Percentiles rank a stretch among this genome's conserved stretches.
Conservation (phyloP, 2,329 filamentous ascomycete species). For the Aspergillus sp. region DNA sequence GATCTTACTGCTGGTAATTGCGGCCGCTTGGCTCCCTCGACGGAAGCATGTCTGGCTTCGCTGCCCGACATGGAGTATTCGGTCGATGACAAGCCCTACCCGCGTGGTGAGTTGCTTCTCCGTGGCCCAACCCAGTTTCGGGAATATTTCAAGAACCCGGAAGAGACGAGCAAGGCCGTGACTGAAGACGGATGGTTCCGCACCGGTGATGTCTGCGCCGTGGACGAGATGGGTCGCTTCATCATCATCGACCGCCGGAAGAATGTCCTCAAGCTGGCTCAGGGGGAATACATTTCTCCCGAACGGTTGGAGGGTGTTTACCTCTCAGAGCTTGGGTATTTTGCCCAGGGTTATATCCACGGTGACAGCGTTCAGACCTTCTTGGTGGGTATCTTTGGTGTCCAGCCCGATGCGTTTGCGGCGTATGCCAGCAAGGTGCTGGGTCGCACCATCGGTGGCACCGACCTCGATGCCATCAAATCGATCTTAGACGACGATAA, state of each 20-base stretch:
- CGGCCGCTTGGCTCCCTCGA: conserved; percentile 60
- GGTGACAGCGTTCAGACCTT: conserved; percentile 76
- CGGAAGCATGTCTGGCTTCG: conserved; percentile 75
- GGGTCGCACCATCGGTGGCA: conserved; percentile 56
- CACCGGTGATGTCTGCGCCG: conserved; percentile 81
- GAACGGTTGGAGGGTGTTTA: conserved; percentile 96
- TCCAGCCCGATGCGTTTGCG: conserved; percentile 79
- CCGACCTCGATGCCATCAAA: conserved; percentile 61
- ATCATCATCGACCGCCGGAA: conserved; percentile 94
- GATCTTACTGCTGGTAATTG: conserved; percentile 78
- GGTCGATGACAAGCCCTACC: conserved; percentile 77
- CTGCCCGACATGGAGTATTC: conserved; percentile 93
- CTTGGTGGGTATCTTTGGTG: conserved; percentile 79
- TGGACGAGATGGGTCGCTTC: conserved; percentile 81
- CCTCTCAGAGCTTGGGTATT: conserved; percentile 68
- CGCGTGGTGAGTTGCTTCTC: conserved; percentile 82
- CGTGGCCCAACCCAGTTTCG: conserved; percentile 73
- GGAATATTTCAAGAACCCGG: conserved; percentile 84
- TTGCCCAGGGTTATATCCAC: conserved; percentile 81
- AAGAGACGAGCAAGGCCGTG: conserved; percentile 75
- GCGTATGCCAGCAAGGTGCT: conserved; percentile 72
- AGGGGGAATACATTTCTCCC: conserved; percentile 96
- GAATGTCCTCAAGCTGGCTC: conserved; percentile 97
- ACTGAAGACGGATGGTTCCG: conserved; percentile 94
- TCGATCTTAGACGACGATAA: conserved; percentile 61